Evolutionary conservation across 345 rosid genomes (phyloP).

Genomic region (Sonneratia caseolaris): DNA sequence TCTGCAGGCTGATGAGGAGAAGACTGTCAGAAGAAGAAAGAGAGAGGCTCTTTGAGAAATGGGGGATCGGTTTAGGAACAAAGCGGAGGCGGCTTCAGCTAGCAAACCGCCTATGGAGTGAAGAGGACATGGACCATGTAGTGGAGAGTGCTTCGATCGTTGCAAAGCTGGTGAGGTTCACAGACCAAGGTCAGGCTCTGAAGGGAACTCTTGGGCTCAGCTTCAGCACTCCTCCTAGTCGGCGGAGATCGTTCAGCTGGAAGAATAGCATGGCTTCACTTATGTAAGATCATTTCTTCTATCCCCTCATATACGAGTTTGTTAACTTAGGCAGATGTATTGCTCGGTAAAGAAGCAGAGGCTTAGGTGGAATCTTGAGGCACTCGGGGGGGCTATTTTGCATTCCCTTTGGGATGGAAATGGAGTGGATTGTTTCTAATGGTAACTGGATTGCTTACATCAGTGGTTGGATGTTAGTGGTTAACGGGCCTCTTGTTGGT

Average conservation of each 20-base stretch:
- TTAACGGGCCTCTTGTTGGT: too few species aligned
- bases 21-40: slow-evolving; percentile 61
- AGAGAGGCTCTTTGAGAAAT: slow-evolving; percentile 53
- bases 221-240: slow-evolving; percentile 52
- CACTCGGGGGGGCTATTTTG: too few species aligned
- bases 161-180: slow-evolving; percentile 67
- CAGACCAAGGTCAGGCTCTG: slow-evolving; percentile 64
- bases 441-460: too few species aligned
- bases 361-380: too few species aligned
- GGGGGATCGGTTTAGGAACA: slow-evolving; percentile 61
- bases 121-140: slow-evolving; percentile 49
- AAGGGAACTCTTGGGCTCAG: slow-evolving; percentile 90
- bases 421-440: too few species aligned
- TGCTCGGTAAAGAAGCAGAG: too few species aligned
- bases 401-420: too few species aligned
- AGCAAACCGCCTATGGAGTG: slow-evolving; percentile 60
- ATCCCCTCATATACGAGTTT: too few species aligned
- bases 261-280: slow-evolving; percentile 33
- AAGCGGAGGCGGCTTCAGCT: slow-evolving; percentile 59
- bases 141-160: slow-evolving; percentile 66
- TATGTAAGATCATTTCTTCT: background rate
- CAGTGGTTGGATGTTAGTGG: too few species aligned
- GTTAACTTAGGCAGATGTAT: too few species aligned
- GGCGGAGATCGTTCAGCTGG: slow-evolving; percentile 59
- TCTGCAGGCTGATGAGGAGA: slow-evolving; percentile 76